Conservation (phyloP, 2,329 filamentous ascomycete species). For the Aureobasidium zeae region DNA sequence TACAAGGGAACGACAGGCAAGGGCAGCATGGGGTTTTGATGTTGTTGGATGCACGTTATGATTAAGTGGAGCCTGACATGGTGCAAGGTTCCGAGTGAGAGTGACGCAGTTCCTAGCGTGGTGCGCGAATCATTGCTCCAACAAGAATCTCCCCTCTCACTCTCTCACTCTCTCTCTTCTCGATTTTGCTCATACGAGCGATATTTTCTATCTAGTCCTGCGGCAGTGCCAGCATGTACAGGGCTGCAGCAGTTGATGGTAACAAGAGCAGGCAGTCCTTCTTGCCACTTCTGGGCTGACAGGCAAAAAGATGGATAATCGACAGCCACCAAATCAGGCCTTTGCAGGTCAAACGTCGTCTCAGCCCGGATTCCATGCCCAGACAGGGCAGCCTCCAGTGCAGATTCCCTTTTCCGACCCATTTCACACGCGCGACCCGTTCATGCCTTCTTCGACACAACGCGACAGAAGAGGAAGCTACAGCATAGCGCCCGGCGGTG, state of each 20-base stretch:
- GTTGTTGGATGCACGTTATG: not conserved
- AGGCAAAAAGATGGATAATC: constrained; percentile 20
- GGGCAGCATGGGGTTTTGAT: constrained; percentile 35
- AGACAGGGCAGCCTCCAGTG: constrained; percentile 32
- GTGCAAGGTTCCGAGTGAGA: not conserved
- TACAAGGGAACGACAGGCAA: constrained; percentile 50
- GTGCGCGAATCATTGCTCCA: not conserved
- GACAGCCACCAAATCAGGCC: constrained; percentile 23
- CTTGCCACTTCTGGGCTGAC: not conserved
- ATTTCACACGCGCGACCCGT: constrained; percentile 40
- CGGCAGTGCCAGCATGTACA: constrained; percentile 5
- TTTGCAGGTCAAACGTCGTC: constrained; percentile 24
- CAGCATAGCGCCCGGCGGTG: constrained; percentile 24
- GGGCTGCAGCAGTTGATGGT: constrained; percentile 7
- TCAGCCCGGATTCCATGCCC: constrained; percentile 26
- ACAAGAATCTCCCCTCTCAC: not conserved
- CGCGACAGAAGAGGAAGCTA: constrained; percentile 35
- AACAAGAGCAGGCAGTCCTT: not conserved
- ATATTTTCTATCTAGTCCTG: not conserved
- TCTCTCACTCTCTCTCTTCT: not conserved
- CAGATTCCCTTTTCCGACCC: constrained; percentile 40
- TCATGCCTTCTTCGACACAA: constrained; percentile 31
- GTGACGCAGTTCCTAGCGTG: constrained; percentile 1
- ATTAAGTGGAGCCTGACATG: not conserved
- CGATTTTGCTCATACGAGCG: not conserved